These are phyloP conservation scores for Coprinopsis strossmayeri DNA, from an alignment of 768 basidiomycete species.

Conservation along the genomic window DNA sequence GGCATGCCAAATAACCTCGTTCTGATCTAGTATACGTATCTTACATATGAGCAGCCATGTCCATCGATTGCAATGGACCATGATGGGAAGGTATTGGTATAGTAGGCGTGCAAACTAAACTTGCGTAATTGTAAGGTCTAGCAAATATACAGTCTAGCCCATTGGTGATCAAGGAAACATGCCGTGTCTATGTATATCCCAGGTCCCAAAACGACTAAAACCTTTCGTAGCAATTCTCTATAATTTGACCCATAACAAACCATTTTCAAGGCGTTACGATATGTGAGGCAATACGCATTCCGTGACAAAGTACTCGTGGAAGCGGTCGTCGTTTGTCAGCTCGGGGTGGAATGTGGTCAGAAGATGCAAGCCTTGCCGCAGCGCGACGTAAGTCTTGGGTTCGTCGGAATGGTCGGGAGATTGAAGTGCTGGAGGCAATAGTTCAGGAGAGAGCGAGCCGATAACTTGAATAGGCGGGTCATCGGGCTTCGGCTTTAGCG, in stretches of 20 bases:
- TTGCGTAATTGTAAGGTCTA: too few relatives aligned
- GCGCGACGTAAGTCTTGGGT: constrained; percentile 69
- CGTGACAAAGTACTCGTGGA: constrained; percentile 87
- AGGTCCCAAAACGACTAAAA: too few relatives aligned
- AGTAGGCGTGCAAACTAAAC: too few relatives aligned
- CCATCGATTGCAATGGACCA: too few relatives aligned
- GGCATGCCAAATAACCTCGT: too few relatives aligned
- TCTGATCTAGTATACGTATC: too few relatives aligned
- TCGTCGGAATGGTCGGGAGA: constrained; percentile 44
- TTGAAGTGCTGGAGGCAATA: constrained; percentile 33
- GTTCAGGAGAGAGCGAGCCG: constrained; percentile 54
- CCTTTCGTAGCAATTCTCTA: background rate
- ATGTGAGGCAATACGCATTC: constrained; percentile 51
- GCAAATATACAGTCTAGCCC: too few relatives aligned
- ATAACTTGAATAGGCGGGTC: constrained; percentile 63
- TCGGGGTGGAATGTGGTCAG: constrained; percentile 95
- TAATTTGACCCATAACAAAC: background rate
- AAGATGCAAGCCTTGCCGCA: constrained; percentile 78
- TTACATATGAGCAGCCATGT: constrained; percentile 6
- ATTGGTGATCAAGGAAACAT: too few relatives aligned
- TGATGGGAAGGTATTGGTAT: too few relatives aligned
- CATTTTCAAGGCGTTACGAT: background rate
- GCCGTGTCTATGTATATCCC: too few relatives aligned
- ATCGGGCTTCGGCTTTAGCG: constrained; percentile 36
- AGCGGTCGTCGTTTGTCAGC: constrained; percentile 76